These are phyloP conservation scores for Penicillium argentinense DNA, from an alignment of 495 filamentous ascomycete species.

Conservation along the genomic window DNA sequence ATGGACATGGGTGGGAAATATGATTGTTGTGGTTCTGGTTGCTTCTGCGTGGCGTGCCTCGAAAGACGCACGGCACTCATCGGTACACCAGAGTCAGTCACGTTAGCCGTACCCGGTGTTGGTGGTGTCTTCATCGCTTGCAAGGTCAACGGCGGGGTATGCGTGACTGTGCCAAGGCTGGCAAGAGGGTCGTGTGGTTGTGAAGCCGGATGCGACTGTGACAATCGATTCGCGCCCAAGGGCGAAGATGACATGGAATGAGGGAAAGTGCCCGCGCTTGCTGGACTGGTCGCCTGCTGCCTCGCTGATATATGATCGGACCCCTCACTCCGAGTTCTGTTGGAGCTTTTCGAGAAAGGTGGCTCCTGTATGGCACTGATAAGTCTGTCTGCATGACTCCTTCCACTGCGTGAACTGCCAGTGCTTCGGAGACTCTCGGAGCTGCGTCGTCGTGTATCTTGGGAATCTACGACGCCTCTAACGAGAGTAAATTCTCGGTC, in stretches of 20 bases:
- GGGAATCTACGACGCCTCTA: slow-evolving; percentile 6
- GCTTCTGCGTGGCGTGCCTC: slow-evolving; percentile 10
- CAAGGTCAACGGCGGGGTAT: slow-evolving; percentile 17
- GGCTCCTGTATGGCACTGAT: slow-evolving; percentile 75
- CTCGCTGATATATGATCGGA: slow-evolving; percentile 6
- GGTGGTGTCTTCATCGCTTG: slow-evolving; percentile 20
- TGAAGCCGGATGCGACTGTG: slow-evolving; percentile 3
- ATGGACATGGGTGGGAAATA: slow-evolving; percentile 18
- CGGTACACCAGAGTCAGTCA: slow-evolving; percentile 40
- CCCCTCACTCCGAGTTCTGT: slow-evolving; percentile 32
- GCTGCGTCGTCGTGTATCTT: slow-evolving; percentile 32
- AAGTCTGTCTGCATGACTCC: slow-evolving; percentile 71
- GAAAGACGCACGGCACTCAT: slow-evolving; percentile 44
- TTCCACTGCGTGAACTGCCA: slow-evolving; percentile 52
- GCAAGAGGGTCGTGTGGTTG: slow-evolving; percentile 21
- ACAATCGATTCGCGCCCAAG: slow-evolving; percentile 1
- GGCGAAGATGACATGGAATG: slow-evolving; percentile 15
- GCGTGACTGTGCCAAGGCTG: slow-evolving; percentile 25
- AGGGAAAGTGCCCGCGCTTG: slow-evolving; percentile 15
- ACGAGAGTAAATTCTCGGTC: slow-evolving; percentile 39
- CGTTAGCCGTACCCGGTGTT: slow-evolving; percentile 35
- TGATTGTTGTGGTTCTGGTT: slow-evolving; percentile 10
- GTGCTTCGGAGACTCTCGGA: slow-evolving; percentile 54
- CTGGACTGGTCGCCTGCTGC: slow-evolving; percentile 8
- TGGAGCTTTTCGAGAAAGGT: slow-evolving; percentile 40